Percentiles rank a stretch among this genome's conserved stretches.
phyloP scores from a whole-genome alignment of 1,284 basidiomycete genomes.

The Termitomyces sp. region DNA sequence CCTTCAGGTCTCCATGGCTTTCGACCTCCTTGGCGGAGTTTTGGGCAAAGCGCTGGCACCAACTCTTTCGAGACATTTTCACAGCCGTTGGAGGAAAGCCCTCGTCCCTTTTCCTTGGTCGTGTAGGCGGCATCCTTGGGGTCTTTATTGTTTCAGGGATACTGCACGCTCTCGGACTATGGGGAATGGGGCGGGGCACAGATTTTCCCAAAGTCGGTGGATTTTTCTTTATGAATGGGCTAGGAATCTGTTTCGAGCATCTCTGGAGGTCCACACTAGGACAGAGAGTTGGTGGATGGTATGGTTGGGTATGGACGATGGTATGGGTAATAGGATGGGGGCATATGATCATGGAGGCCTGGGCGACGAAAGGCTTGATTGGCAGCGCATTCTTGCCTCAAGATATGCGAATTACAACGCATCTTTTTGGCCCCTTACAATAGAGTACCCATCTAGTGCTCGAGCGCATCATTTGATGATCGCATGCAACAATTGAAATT shows the following conservation, averaged over 20 bases:
- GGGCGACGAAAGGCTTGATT: slow-evolving; percentile 42
- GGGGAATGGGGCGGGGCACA: slow-evolving; percentile 51
- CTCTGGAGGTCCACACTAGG: slow-evolving; percentile 38
- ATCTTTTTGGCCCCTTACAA: slow-evolving; percentile 20
- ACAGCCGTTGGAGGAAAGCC: slow-evolving; percentile 36
- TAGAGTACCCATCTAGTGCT: too few relatives aligned
- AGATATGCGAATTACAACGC: slow-evolving; percentile 25
- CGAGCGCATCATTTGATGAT: not conserved
- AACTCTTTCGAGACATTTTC: slow-evolving; percentile 44
- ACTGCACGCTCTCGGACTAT: slow-evolving; percentile 52
- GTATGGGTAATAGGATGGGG: slow-evolving; percentile 43
- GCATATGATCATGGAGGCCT: slow-evolving; percentile 44
- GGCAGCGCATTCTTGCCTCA: slow-evolving; percentile 34
- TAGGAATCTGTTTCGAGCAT: slow-evolving; percentile 46
- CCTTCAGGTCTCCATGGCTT: slow-evolving; percentile 40
- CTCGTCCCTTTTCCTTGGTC: slow-evolving; percentile 38
- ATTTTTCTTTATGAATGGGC: slow-evolving; percentile 54
- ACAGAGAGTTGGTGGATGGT: slow-evolving; percentile 35
- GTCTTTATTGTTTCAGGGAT: slow-evolving; percentile 53
- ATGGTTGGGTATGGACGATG: slow-evolving; percentile 46
- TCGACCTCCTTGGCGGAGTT: slow-evolving; percentile 43
- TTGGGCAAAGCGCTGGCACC: slow-evolving; percentile 51
- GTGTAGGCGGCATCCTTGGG: slow-evolving; percentile 43
- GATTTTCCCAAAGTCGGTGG: slow-evolving; percentile 40
- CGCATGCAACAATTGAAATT: not conserved